phyloP scores from a whole-genome alignment of 1,139 yeast genomes.

The Yamadazyma triangularis region DNA sequence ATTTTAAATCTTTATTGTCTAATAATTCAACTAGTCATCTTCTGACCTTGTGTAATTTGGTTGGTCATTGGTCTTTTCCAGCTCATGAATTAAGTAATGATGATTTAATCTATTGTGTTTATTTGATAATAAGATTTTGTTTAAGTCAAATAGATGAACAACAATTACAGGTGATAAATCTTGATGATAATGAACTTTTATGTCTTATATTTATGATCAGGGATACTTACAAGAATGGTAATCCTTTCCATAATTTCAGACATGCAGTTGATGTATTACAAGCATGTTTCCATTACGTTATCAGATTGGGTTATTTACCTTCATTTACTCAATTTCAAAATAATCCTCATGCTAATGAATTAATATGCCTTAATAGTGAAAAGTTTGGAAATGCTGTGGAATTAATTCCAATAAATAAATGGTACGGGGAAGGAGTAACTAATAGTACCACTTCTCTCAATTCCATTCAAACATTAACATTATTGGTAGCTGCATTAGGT shows the following conservation, averaged over 20 bases:
- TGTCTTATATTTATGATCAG: constrained; percentile 62
- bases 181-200: constrained; percentile 41
- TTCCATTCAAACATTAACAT: constrained; percentile 50
- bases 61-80: constrained; percentile 56
- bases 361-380: constrained; percentile 11
- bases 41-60: constrained; percentile 28
- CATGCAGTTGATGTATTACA: constrained; percentile 96
- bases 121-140: constrained; percentile 48
- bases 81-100: constrained; percentile 67
- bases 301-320: constrained; percentile 46
- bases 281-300: constrained; percentile 69
- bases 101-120: constrained; percentile 63
- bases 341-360: constrained; percentile 26
- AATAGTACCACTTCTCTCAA: constrained; percentile 20
- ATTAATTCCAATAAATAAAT: constrained; percentile 11
- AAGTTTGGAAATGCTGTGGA: constrained; percentile 15
- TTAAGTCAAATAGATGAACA: constrained; percentile 28
- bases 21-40: constrained; percentile 23
- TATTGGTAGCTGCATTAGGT: constrained; percentile 82
- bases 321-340: constrained; percentile 30
- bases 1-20: constrained; percentile 30
- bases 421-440: constrained; percentile 1
- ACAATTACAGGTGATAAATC: constrained; percentile 10
- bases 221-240: constrained; percentile 75
- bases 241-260: constrained; percentile 90